phyloP scores from a whole-genome alignment of 495 filamentous ascomycete genomes.

The Thozetella sp. region DNA sequence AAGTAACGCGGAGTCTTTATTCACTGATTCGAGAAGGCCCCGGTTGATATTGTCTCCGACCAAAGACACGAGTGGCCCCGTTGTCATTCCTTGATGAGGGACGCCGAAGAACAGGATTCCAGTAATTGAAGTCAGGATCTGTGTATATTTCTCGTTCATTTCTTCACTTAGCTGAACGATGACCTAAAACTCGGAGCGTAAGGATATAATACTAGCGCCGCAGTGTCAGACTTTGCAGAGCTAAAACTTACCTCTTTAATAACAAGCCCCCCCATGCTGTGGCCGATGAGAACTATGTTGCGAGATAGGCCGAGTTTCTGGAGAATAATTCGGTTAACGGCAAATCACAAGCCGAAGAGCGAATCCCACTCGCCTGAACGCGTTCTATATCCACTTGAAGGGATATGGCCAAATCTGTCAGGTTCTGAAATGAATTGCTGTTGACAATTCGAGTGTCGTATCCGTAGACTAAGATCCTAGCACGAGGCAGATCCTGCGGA shows the following conservation, averaged over 20 bases:
- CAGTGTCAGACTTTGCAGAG: not conserved
- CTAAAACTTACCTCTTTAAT: not conserved
- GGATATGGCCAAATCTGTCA: not conserved
- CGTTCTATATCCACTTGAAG: not conserved
- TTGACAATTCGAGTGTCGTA: not conserved
- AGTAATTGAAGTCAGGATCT: not conserved
- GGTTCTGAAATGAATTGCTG: not conserved
- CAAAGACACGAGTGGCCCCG: not conserved
- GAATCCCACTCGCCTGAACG: not conserved
- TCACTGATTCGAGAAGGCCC: not conserved
- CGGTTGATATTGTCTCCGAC: not conserved
- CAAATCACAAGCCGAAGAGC: not conserved
- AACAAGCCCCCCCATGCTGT: not conserved
- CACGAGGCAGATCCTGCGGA: not conserved
- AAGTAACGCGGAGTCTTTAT: not conserved
- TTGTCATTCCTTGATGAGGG: not conserved
- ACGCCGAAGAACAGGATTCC: not conserved
- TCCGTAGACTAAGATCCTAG: not conserved
- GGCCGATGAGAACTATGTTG: not conserved
- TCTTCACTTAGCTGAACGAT: not conserved
- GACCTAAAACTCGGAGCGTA: not conserved
- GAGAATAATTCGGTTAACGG: not conserved
- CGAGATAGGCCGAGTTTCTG: not conserved
- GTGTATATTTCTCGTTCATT: not conserved
- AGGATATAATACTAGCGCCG: not conserved